Evolutionary conservation across 2,329 filamentous ascomycete species (phyloP).

Genomic region (Colletotrichum limetticola): DNA sequence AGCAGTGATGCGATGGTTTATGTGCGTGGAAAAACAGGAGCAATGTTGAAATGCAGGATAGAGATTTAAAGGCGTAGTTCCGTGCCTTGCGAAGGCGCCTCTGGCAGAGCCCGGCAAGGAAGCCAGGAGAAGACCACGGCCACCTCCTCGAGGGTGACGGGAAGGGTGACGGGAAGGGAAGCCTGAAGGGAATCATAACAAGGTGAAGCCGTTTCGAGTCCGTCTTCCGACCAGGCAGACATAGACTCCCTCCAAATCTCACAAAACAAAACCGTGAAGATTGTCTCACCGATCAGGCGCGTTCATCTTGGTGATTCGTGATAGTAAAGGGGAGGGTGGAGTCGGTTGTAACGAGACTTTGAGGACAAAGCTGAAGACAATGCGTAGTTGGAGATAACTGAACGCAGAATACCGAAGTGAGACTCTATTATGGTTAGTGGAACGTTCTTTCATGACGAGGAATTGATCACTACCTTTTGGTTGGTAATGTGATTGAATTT

Average conservation of each 20-base stretch:
- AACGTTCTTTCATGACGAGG: background rate
- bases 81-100: background rate
- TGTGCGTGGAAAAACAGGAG: background rate
- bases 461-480: background rate
- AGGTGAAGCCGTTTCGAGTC: background rate
- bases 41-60: no score
- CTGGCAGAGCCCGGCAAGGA: background rate
- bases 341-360: background rate
- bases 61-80: background rate
- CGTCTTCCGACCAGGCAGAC: background rate
- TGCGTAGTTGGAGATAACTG: background rate
- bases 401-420: background rate
- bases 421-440: background rate
- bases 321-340: background rate
- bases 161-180: background rate
- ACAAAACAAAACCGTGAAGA: background rate
- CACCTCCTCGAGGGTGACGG: background rate
- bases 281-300: slow-evolving; percentile 20
- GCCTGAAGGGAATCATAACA: background rate
- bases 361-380: background rate
- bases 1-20: background rate
- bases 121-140: background rate
- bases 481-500: background rate
- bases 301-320: slow-evolving; percentile 6
- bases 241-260: background rate